A percentile compares a stretch with the other conserved stretches of the same genome.
Evolutionary conservation across 306 rosid genomes (phyloP).

Genomic region (Prunus salicina): DNA sequence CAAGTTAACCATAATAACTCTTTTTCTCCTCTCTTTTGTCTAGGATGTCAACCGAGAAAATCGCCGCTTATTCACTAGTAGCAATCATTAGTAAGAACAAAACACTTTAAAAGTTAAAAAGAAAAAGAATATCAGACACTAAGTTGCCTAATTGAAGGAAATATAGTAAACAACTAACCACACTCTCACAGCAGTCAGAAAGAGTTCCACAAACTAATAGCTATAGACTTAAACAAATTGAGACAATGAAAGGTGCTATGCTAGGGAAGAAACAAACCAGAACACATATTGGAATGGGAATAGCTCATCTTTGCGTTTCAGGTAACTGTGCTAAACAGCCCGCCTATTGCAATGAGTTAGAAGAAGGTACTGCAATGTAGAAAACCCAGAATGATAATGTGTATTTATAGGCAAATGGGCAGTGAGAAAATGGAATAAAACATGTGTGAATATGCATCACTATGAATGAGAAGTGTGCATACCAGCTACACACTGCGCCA

Average conservation of each 20-base stretch:
- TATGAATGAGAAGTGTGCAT: conserved; percentile 43
- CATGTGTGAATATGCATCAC: conserved; percentile 58
- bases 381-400: conserved; percentile 52
- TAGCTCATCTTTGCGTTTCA: conserved; percentile 64
- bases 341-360: conserved; percentile 37
- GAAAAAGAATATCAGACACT: not conserved
- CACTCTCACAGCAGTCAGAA: not conserved
- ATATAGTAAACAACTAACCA: not conserved
- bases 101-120: not conserved
- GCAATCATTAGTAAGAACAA: not conserved
- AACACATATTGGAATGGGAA: conserved; percentile 61
- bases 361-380: conserved; percentile 61
- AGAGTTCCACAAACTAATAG: not conserved
- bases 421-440: conserved; percentile 67
- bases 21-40: not conserved
- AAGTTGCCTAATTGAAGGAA: conserved; percentile 1
- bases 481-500: conserved; percentile 50
- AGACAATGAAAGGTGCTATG: conserved; percentile 16
- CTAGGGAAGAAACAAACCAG: conserved; percentile 64
- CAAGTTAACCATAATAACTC: too few species aligned
- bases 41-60: not conserved
- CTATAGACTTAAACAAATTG: conserved; percentile 23
- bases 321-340: conserved; percentile 29
- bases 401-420: conserved; percentile 57
- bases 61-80: not conserved